These are phyloP conservation scores for Lentinula guzmanii DNA, from an alignment of 768 basidiomycete species.

Conservation along the genomic window DNA sequence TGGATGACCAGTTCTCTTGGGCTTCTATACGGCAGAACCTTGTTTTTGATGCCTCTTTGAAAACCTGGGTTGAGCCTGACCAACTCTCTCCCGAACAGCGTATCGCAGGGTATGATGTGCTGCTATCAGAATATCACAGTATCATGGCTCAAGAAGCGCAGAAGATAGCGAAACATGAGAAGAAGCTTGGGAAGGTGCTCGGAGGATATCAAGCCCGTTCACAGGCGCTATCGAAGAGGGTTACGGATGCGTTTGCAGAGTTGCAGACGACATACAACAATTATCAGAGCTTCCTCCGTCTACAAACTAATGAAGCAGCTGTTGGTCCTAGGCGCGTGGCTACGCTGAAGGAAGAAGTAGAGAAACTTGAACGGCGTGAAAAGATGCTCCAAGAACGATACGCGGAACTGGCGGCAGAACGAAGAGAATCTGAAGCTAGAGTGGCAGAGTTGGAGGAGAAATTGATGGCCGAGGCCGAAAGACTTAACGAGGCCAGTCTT, in stretches of 20 bases:
- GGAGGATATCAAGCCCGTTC: constrained; percentile 89
- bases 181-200: constrained; percentile 79
- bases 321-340: constrained; percentile 75
- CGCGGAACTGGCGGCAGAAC: constrained; percentile 73
- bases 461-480: constrained; percentile 81
- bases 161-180: constrained; percentile 81
- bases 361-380: constrained; percentile 72
- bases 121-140: constrained; percentile 60
- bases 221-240: constrained; percentile 54
- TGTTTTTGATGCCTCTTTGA: constrained; percentile 49
- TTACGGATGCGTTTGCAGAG: constrained; percentile 65
- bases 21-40: constrained; percentile 57
- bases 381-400: constrained; percentile 74
- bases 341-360: constrained; percentile 83
- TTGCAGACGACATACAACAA: constrained; percentile 64
- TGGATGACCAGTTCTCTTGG: constrained; percentile 67
- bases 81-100: constrained; percentile 54
- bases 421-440: constrained; percentile 51
- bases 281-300: constrained; percentile 69
- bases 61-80: constrained; percentile 62
- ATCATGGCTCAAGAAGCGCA: constrained; percentile 75
- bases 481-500: constrained; percentile 69
- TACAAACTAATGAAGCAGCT: constrained; percentile 67
- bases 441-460: constrained; percentile 73
- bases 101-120: constrained; percentile 53